Percentiles rank a stretch among this genome's conserved stretches.
These are phyloP conservation scores for Aspergillus cavernicola DNA, from an alignment of 495 filamentous ascomycete species.

Conservation along the genomic window DNA sequence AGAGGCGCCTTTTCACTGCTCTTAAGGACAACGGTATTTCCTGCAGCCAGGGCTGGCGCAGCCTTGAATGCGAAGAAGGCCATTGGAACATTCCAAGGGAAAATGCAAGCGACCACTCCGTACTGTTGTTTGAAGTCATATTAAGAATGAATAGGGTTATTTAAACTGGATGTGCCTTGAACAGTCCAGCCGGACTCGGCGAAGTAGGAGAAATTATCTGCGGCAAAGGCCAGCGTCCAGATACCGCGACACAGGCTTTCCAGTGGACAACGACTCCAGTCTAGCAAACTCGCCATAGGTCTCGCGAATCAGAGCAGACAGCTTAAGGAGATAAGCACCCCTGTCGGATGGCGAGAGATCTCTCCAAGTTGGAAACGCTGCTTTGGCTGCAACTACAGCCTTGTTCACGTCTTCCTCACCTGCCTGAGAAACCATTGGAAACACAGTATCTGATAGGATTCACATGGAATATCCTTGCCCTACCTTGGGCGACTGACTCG, in stretches of 20 bases:
- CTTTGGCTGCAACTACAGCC: slow-evolving; percentile 56
- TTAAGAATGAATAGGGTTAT: slow-evolving; percentile 55
- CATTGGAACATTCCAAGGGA: slow-evolving; percentile 33
- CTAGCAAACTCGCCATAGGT: slow-evolving; percentile 45
- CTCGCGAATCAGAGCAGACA: slow-evolving; percentile 47
- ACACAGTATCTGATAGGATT: not conserved
- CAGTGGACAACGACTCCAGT: slow-evolving; percentile 36
- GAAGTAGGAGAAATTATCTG: slow-evolving; percentile 24
- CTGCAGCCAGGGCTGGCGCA: slow-evolving; percentile 48
- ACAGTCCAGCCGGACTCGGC: slow-evolving; percentile 29
- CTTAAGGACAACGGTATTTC: slow-evolving; percentile 56
- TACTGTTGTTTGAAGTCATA: slow-evolving; percentile 32
- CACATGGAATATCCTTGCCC: not conserved
- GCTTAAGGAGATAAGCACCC: slow-evolving; percentile 45
- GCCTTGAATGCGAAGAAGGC: slow-evolving; percentile 42
- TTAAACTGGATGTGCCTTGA: slow-evolving; percentile 53
- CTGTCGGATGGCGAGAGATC: slow-evolving; percentile 40
- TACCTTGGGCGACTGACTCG: slow-evolving; percentile 41
- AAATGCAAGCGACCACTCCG: slow-evolving; percentile 34
- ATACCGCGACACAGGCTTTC: slow-evolving; percentile 27
- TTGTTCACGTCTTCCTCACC: slow-evolving; percentile 50
- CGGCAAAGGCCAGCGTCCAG: slow-evolving; percentile 17
- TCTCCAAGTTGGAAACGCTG: slow-evolving; percentile 57
- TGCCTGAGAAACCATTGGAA: slow-evolving; percentile 41
- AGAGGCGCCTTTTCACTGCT: slow-evolving; percentile 56